phyloP scores from a whole-genome alignment of 371 early-diverging fungal genomes.

The Blastocladiella emersonii region DNA sequence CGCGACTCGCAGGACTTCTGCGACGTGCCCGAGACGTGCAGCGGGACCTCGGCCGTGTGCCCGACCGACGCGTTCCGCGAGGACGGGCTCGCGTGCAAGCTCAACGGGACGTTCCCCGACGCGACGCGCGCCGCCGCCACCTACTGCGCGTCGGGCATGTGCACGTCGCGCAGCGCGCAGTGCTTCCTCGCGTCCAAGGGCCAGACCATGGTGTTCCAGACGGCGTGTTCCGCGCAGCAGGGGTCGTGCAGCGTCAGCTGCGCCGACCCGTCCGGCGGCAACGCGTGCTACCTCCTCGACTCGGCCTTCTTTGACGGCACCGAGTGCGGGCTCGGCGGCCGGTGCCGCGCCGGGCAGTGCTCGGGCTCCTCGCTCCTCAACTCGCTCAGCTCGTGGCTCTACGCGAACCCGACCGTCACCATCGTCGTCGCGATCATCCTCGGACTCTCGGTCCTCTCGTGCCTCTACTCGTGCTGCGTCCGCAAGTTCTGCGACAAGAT shows the following conservation, averaged over 20 bases:
- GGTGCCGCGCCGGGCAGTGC: neutral
- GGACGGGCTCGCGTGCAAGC: neutral
- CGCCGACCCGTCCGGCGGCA: neutral
- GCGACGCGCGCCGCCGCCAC: neutral
- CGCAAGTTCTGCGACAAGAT: neutral
- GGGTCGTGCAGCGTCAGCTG: neutral
- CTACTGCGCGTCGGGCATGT: neutral
- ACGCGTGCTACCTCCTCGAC: neutral
- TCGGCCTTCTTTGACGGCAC: neutral
- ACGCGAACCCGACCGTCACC: neutral
- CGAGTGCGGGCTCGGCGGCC: neutral
- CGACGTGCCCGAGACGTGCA: neutral
- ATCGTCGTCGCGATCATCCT: neutral
- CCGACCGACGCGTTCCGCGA: neutral
- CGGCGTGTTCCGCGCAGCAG: neutral
- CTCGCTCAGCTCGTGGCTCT: neutral
- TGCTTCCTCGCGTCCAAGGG: neutral
- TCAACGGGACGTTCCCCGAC: neutral
- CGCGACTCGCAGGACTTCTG: slow-evolving; percentile 22
- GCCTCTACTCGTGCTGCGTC: neutral
- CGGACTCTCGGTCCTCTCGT: neutral
- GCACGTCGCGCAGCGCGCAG: neutral
- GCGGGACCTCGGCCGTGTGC: neutral
- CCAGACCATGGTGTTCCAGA: too few relatives aligned
- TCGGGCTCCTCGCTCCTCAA: neutral